These are phyloP conservation scores for Zelonia costaricensis DNA, from an alignment of 208 protist genomes.

Conservation along the genomic window DNA sequence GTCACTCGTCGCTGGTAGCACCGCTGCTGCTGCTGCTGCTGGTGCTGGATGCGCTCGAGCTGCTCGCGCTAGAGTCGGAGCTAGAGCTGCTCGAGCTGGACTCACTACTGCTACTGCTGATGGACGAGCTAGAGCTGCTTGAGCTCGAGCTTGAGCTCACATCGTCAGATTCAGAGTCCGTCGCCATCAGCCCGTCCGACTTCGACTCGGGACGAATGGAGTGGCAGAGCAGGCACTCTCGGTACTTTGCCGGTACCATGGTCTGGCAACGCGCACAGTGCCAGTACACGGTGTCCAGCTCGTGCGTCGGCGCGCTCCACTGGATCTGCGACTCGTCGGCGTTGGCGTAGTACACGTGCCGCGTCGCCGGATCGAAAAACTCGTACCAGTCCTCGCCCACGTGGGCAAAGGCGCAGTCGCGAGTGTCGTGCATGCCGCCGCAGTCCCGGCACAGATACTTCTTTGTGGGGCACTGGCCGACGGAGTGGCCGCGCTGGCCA, in stretches of 20 bases:
- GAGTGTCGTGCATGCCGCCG: slow-evolving; percentile 81
- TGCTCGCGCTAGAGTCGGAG: neutral
- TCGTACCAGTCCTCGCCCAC: slow-evolving; percentile 84
- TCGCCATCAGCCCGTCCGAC: slow-evolving; percentile 5
- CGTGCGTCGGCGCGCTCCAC: slow-evolving; percentile 66
- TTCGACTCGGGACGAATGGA: slow-evolving; percentile 45
- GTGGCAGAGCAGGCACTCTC: slow-evolving; percentile 85
- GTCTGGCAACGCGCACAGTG: slow-evolving; percentile 68
- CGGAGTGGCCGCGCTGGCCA: slow-evolving; percentile 72
- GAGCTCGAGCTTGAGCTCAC: slow-evolving; percentile 20
- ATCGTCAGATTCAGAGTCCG: slow-evolving; percentile 27
- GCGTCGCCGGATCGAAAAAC: slow-evolving; percentile 59
- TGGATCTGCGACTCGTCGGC: slow-evolving; percentile 69
- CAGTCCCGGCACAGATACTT: slow-evolving; percentile 78
- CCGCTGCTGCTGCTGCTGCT: slow-evolving; percentile 9
- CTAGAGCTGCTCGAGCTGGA: slow-evolving; percentile 2
- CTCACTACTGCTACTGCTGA: slow-evolving; percentile 9
- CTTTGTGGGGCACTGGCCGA: slow-evolving; percentile 53
- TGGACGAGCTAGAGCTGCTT: neutral
- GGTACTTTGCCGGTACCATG: slow-evolving; percentile 55
- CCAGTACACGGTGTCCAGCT: slow-evolving; percentile 82
- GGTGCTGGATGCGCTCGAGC: neutral
- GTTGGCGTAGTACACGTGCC: slow-evolving; percentile 81
- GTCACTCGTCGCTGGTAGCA: neutral
- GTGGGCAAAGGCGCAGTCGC: slow-evolving; percentile 80